Conservation (phyloP, 768 basidiomycete genomes). For the Boletus coccyginus region DNA sequence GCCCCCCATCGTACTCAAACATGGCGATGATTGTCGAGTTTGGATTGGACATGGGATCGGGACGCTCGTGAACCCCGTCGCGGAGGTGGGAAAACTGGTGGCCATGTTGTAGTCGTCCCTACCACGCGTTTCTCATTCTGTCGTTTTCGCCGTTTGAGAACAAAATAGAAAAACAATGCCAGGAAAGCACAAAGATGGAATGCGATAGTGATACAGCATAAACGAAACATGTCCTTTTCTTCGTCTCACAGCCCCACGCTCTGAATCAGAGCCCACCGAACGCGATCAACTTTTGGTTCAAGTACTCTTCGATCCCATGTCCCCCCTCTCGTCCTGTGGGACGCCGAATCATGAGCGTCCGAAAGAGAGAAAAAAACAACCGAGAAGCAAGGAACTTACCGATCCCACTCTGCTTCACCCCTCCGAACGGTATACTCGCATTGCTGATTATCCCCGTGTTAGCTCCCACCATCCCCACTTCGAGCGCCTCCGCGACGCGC, state of each 20-base stretch:
- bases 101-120: conserved; percentile 40
- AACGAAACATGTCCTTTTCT: neutral
- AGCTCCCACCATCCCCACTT: conserved; percentile 90
- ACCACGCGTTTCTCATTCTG: neutral
- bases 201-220: conserved; percentile 1
- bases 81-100: conserved; percentile 52
- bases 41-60: conserved; percentile 76
- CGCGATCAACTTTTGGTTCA: conserved; percentile 77
- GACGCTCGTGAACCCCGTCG: conserved; percentile 73
- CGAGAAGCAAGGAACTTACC: conserved; percentile 32
- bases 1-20: conserved; percentile 65
- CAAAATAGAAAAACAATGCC: neutral
- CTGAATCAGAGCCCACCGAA: conserved; percentile 63
- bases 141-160: neutral
- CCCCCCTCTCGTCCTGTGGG: conserved; percentile 73
- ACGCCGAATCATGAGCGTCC: neutral
- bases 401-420: conserved; percentile 85
- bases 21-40: conserved; percentile 69
- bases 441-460: conserved; percentile 82
- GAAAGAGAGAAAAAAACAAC: neutral
- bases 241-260: neutral
- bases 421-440: conserved; percentile 84
- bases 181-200: neutral
- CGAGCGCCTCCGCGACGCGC: conserved; percentile 91
- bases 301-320: conserved; percentile 87